Conservation (phyloP, 192 early-diverging fungal genomes). For the Coemansia sp. region DNA sequence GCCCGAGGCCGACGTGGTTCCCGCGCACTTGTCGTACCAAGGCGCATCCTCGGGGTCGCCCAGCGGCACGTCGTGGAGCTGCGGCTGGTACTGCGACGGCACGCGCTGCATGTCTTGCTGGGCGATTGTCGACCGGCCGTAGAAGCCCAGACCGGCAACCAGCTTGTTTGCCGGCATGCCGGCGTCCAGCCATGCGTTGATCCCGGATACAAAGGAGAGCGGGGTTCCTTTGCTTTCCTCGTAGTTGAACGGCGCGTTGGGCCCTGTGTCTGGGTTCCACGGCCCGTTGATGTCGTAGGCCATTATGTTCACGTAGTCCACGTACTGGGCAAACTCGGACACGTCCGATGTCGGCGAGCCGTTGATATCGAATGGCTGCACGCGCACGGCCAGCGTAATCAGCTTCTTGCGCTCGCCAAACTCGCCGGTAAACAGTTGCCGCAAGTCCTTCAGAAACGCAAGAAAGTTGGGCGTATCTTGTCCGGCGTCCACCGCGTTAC, state of each 20-base stretch:
- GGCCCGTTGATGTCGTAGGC: conserved; percentile 59
- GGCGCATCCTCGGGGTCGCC: conserved; percentile 56
- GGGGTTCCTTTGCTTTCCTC: conserved; percentile 26
- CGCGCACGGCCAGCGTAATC: conserved; percentile 64
- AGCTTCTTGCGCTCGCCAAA: conserved; percentile 48
- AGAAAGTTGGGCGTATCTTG: conserved; percentile 67
- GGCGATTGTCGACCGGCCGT: conserved; percentile 54
- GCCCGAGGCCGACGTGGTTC: conserved; percentile 24
- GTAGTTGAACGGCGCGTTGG: conserved; percentile 57
- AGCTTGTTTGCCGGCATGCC: conserved; percentile 60
- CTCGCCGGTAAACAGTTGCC: conserved; percentile 1
- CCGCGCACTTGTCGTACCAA: conserved; percentile 31
- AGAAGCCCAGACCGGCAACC: conserved; percentile 58
- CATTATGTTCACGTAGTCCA: conserved; percentile 70
- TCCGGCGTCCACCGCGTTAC: conserved; percentile 43
- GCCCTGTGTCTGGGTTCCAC: conserved; percentile 56
- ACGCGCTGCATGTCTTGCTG: conserved; percentile 50
- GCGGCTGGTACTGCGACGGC: conserved; percentile 43
- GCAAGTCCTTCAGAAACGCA: conserved; percentile 57
- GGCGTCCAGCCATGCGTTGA: conserved; percentile 53
- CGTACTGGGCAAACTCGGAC: conserved; percentile 55
- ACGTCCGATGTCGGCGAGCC: conserved; percentile 51
- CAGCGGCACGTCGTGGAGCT: conserved; percentile 32
- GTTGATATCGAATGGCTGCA: conserved; percentile 56
- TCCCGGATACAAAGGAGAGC: conserved; percentile 46